Conservation (phyloP, 2,329 filamentous ascomycete species). For the Botrytis squamosa region DNA sequence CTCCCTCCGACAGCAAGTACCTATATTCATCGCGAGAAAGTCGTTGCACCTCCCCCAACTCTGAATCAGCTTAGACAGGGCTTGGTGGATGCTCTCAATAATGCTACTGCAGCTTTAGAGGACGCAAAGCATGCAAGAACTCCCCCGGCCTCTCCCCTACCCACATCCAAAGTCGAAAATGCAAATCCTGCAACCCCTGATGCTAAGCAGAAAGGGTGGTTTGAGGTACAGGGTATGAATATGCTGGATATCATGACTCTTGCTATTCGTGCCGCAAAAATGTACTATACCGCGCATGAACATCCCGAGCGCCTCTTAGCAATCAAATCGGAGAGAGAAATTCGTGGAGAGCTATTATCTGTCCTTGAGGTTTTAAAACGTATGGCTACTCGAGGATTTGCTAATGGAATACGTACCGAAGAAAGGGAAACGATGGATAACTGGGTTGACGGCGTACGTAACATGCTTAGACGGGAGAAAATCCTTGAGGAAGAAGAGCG, state of each 20-base stretch:
- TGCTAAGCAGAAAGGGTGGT: constrained; percentile 58
- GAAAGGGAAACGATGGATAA: constrained; percentile 72
- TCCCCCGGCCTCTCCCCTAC: constrained; percentile 30
- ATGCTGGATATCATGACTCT: constrained; percentile 90
- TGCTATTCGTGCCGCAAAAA: constrained; percentile 91
- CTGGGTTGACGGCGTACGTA: constrained; percentile 79
- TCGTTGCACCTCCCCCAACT: constrained; percentile 80
- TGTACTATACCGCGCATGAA: constrained; percentile 94
- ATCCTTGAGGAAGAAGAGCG: constrained; percentile 71
- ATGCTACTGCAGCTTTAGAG: constrained; percentile 66
- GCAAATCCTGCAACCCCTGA: constrained; percentile 34
- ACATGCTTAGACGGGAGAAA: constrained; percentile 74
- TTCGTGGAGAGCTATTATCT: constrained; percentile 78
- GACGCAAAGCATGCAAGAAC: constrained; percentile 48
- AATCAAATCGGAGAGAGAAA: constrained; percentile 83
- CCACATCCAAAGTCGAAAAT: constrained; percentile 25
- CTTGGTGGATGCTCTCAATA: constrained; percentile 64
- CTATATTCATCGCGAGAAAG: constrained; percentile 81
- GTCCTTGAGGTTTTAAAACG: constrained; percentile 90
- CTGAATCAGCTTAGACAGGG: constrained; percentile 73
- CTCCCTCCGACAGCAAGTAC: constrained; percentile 97
- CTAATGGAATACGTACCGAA: constrained; percentile 73
- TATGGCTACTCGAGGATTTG: constrained; percentile 85
- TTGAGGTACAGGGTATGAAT: constrained; percentile 87
- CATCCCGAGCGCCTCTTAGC: constrained; percentile 79